Evolutionary conservation across 768 basidiomycete genomes (phyloP), one percentile per base, ranked within the genome.

Genomic region (Grammothele lineata): DNA sequence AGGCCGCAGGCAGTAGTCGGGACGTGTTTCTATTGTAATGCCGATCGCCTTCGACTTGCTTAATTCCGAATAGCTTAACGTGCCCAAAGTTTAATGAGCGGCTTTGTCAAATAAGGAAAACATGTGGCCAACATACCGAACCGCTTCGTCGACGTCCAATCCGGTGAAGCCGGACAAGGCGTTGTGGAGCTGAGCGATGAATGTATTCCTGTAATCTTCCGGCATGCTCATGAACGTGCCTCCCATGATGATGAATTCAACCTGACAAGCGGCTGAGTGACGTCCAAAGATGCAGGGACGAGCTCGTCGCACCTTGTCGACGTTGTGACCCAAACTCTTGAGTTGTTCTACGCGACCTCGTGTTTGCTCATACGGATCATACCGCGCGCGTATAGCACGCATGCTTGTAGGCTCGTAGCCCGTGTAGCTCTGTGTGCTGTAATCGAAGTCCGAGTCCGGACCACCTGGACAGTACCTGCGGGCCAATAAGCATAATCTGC

Each of bases 141-240:
- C 94, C 33, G 96, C 95, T 66, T 99, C 96, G 56, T 98, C 96
- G 12, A 99, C 81, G 54, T 97, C 87, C 2, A 81, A 76, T 1
- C 92, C 92, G 1, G 94, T 97, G 62, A 89, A 94, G 0, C 96
- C 96, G 14, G 91, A 93, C 5, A 99, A 72, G 1, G 96, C 95
- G 64, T 98, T 98, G 65, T 98, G 96, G 45, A 99, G 73, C 51
- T 97, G 94, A 1, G 95, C 93, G 45, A 98, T 78, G 56, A 99
- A 99, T 54, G 88, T 84, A 50, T 81, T 83, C 50, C 96, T 80
- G 64, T 99, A 98, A 37, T 92, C 90, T 65, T 98, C 93, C 30
- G 94, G 89, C 87, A 97, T 95, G 62, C 94, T 97, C 93, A 99
- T 97, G 67, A 99, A 99, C 10, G 96, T 99, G 37, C 96, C 96